Evolutionary conservation across 352 stramenopile species (phyloP), one percentile per base, ranked within the genome.

Genomic region (Phytopythium helicoides): DNA sequence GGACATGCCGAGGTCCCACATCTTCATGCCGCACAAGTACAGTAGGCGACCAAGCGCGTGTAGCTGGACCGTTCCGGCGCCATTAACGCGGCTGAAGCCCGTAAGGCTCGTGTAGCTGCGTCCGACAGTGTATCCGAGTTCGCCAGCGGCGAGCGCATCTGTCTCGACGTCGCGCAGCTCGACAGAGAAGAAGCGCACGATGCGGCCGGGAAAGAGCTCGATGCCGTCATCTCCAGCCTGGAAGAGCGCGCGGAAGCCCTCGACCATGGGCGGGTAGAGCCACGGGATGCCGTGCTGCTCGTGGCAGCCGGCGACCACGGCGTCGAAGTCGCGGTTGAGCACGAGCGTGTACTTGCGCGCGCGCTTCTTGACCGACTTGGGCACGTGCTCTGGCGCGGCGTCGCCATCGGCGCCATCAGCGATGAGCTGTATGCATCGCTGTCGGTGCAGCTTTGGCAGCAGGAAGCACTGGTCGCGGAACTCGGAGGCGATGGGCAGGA

Each of bases 41-140:
- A 95, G 57, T 46, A 92, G 67, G 28, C 79, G 73, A 19, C 81
- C 82, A 12, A 95, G 63, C 11, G 83, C 86, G 56, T 93, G 79
- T 9, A 95, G 65, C 56, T 95, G 86, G 58, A 95, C 79, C 0
- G 83, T 95, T n/a, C 86, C 86, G 1, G 84, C 80, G 49, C 86
- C 86, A 44, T 57, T 92, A 6, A 71, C 65, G 46, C 73, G 58
- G 37, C 71, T 86, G 52, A 95, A 95, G 31, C 86, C 86, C 44
- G 86, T 94, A 25, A 95, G 60, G 38, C 82, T 93, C 45, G 87
- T 97, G 65, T 98, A 98, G 51, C 96, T 86, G 41, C 76, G 87
- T 35, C 92, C 94, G 9, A 97, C 85, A 6, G 87, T 97, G 66
- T 98, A 98, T 7, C 92, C 92, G 12, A 98, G 72, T 54, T 98